Conservation (phyloP, 768 basidiomycete species). For the Erythrobasidium yunnanense region DNA sequence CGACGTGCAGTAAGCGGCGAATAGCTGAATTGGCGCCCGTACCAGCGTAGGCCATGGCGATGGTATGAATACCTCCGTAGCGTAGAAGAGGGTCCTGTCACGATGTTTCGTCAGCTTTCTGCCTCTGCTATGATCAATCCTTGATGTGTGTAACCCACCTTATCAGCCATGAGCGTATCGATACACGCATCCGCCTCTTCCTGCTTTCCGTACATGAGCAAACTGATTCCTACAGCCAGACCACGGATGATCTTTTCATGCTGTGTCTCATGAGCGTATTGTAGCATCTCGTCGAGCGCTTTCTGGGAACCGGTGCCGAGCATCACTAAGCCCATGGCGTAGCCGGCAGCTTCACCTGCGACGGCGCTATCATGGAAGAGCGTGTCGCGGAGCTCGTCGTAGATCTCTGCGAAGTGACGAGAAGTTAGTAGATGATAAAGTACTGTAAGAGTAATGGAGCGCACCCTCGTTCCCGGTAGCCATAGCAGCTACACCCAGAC, state of each 20-base stretch:
- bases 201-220: conserved; percentile 82
- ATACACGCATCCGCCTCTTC: conserved; percentile 84
- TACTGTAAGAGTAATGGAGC: conserved; percentile 27
- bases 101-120: background rate
- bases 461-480: conserved; percentile 64
- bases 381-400: conserved; percentile 77
- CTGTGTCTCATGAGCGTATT: conserved; percentile 91
- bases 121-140: conserved; percentile 26
- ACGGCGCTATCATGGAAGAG: conserved; percentile 91
- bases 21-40: conserved; percentile 90
- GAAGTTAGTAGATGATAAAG: background rate
- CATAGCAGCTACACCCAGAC: conserved; percentile 91
- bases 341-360: conserved; percentile 89
- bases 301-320: conserved; percentile 75
- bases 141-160: conserved; percentile 49
- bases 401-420: conserved; percentile 51
- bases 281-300: conserved; percentile 83
- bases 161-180: conserved; percentile 65
- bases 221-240: conserved; percentile 79
- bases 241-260: conserved; percentile 99
- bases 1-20: conserved; percentile 81
- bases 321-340: conserved; percentile 97
- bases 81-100: conserved; percentile 84
- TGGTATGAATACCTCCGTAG: conserved; percentile 93
- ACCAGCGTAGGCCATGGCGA: conserved; percentile 91